phyloP scores from a whole-genome alignment of 2,329 filamentous ascomycete genomes.

The Pseudogymnoascus sp. region DNA sequence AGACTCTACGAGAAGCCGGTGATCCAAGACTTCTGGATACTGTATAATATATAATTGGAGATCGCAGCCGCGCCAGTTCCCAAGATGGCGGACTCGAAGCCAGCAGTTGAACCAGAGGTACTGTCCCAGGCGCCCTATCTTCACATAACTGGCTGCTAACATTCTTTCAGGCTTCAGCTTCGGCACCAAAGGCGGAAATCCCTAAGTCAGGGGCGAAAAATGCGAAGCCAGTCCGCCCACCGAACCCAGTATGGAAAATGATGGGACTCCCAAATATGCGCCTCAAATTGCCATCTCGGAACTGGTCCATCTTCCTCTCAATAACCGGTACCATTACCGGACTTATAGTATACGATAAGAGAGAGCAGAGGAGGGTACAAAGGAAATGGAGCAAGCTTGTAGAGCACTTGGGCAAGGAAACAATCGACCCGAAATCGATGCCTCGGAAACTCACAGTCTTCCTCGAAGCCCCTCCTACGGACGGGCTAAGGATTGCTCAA shows the following conservation, averaged over 20 bases:
- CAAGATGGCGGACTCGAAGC: conserved; percentile 14
- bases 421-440: conserved; percentile 63
- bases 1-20: background rate
- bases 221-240: conserved; percentile 40
- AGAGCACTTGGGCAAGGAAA: conserved; percentile 72
- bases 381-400: conserved; percentile 82
- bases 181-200: conserved; percentile 30
- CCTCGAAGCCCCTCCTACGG: conserved; percentile 77
- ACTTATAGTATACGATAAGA: conserved; percentile 84
- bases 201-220: conserved; percentile 28
- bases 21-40: background rate
- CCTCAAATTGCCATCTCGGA: conserved; percentile 80
- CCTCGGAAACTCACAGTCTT: conserved; percentile 81
- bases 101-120: conserved; percentile 24
- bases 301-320: conserved; percentile 93
- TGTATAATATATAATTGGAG: background rate
- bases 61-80: background rate
- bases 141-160: conserved; percentile 3
- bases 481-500: conserved; percentile 75
- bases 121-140: background rate
- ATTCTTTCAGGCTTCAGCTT: conserved; percentile 24
- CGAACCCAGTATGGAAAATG: conserved; percentile 69
- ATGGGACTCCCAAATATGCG: conserved; percentile 81
- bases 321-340: conserved; percentile 70
- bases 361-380: conserved; percentile 78